Evolutionary conservation across 768 basidiomycete species (phyloP), one percentile per base, ranked within the genome.

Genomic region (Auriscalpium orientale): DNA sequence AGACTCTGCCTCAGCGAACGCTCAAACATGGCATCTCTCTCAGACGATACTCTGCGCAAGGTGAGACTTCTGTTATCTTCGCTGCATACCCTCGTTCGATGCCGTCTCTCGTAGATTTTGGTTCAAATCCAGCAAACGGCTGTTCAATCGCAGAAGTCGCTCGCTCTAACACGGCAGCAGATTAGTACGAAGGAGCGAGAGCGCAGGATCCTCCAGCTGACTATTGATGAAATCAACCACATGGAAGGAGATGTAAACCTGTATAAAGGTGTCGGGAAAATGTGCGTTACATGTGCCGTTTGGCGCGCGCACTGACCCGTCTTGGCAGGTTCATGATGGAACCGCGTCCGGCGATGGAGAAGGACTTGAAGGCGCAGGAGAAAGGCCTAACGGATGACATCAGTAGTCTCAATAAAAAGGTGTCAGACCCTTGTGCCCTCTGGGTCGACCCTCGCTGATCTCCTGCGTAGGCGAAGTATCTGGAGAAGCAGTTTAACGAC

Each of bases 231-330:
- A 68, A 83, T 98, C 59, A 76, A 74, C 35, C 74, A 77, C 37
- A 80, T 94, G 50, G 77, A 83, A 61, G 81, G 81, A 28, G 79
- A 87, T 57, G 85, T 89, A 12, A 91, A 87, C 65, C 73, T 97
- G 64, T 98, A 95, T 74, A 93, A 89, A 65, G 95, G 95, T 48
- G 90, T 98, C 46, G 95, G 95, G 35, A 98, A 98, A 73, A 95
- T 95, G 95, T 95, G 60, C 21, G 7, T 50, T 53, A 6, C 4
- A 58, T 36, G 36, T 34, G 22, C 35, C 28, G 22, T 28, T n/a
- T 9, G 13, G 34, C 16, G 28, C 46, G 18, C 47, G 13, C 48
- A 40, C 43, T 62, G 44, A 47, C 46, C 62, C 46, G 54, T 28
- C 2, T 10, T 46, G 55, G 6, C 58, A 97, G 94, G 91, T 98